These are phyloP conservation scores for Cucurbita moschata DNA, from an alignment of 306 rosid species.

Conservation along the genomic window DNA sequence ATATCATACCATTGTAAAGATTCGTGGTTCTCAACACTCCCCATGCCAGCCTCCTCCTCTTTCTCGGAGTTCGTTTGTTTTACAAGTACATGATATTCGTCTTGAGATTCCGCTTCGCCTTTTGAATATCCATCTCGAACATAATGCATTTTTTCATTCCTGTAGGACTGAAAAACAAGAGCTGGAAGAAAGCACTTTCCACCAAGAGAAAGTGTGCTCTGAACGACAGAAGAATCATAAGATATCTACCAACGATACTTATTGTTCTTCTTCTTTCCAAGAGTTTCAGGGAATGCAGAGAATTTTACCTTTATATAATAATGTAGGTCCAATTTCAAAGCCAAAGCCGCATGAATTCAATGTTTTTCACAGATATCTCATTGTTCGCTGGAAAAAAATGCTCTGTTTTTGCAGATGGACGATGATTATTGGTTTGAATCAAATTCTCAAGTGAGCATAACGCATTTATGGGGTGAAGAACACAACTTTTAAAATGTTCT, in stretches of 20 bases:
- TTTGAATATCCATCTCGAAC: not conserved
- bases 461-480: slow-evolving; percentile 59
- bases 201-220: slow-evolving; percentile 2
- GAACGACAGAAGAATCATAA: slow-evolving; percentile 12
- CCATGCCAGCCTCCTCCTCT: slow-evolving; percentile 6
- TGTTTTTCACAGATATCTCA: not conserved
- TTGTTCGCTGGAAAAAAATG: not conserved
- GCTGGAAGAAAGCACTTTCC: not conserved
- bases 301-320: slow-evolving; percentile 33
- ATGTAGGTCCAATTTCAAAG: slow-evolving; percentile 24
- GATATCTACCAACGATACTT: slow-evolving; percentile 8
- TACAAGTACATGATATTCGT: not conserved
- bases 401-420: slow-evolving; percentile 31
- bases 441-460: slow-evolving; percentile 40
- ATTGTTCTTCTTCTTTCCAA: slow-evolving; percentile 15
- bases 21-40: not conserved
- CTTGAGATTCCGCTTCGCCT: not conserved
- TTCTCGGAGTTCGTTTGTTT: not conserved
- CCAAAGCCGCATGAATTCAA: not conserved
- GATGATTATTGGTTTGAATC: slow-evolving; percentile 77
- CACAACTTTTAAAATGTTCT: slow-evolving; percentile 8
- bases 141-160: not conserved
- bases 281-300: slow-evolving; percentile 42
- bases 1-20: too few species aligned
- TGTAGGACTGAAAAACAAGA: not conserved